Conservation (phyloP, 148 eudicot genomes). For the Fallopia convolvulus region DNA sequence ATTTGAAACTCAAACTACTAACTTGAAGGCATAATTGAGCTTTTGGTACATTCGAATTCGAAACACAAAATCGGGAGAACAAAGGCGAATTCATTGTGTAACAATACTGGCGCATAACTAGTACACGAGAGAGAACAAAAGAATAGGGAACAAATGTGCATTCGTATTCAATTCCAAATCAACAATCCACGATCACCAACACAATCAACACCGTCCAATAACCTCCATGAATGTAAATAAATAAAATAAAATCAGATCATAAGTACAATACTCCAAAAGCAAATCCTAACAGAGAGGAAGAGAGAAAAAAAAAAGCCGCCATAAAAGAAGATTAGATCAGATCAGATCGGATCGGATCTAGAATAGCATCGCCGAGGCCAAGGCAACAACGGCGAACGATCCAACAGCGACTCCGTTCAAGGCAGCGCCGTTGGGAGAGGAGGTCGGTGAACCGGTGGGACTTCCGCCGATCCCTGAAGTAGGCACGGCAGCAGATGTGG, state of each 20-base stretch:
- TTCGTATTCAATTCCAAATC: neutral
- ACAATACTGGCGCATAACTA: neutral
- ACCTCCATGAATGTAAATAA: slow-evolving; percentile 4
- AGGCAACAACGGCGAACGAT: slow-evolving; percentile 10
- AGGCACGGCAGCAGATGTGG: neutral
- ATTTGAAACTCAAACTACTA: neutral
- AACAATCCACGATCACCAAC: neutral
- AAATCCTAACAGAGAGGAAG: neutral
- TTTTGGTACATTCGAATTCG: neutral
- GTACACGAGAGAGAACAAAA: neutral
- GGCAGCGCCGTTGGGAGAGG: neutral
- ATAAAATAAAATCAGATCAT: neutral
- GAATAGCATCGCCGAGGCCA: slow-evolving; percentile 10
- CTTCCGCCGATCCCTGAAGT: neutral
- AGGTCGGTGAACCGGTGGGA: neutral
- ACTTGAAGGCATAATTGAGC: neutral
- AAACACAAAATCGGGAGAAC: neutral
- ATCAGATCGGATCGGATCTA: slow-evolving; percentile 8
- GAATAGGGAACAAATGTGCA: neutral
- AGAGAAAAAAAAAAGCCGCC: neutral
- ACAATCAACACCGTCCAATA: neutral
- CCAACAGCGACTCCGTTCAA: slow-evolving; percentile 9
- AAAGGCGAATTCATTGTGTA: neutral
- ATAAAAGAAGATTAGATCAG: neutral
- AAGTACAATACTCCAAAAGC: slow-evolving; percentile 3